Evolutionary conservation across 2,329 filamentous ascomycete species (phyloP), one percentile per base, ranked within the genome.

Genomic region (Ascomycota sp.): DNA sequence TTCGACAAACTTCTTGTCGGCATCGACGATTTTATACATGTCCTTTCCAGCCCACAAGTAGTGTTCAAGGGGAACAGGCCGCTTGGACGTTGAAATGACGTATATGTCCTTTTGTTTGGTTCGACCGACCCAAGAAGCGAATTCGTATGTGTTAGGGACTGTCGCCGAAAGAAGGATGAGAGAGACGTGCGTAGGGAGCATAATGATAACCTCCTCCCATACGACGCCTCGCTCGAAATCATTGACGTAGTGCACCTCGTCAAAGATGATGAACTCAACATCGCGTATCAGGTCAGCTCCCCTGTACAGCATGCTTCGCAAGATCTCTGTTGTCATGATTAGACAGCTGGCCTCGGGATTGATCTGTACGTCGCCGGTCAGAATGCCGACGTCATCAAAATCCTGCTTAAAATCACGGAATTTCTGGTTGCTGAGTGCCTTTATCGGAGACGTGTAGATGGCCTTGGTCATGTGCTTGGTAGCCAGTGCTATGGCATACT

Each of bases 401-500:
- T 70, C 73, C 32, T 74, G 67, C 33, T 83, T 70, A 49, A 98
- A 98, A 48, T 98, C 89, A 38, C 89, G 72, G 53, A 95, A 98
- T 51, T 98, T 98, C 47, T 98, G 89, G 47, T 98, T 98, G 54
- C 89, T 95, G 33, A 98, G 59, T 3, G 89, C 89, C 51, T 98
- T 98, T 59, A 98, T 98, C 0, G 89, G 89, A 1, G 89, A 95
- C 0, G 89, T 98, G 50, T 98, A 98, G 38, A 98, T 98, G 15
- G 89, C 86, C 51, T 98, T 98, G 7, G 89, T 98, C 86, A 95
- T 95, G 49, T 98, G 89, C 47, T 86, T 91, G n/a, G 82, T 76
- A 20, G 89, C 89, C 34, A 98, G 61, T 6, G 89, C 83, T 49
- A 98, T 95, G 29, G 86, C 89, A 52, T 98, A 98, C 49, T 98